Base-by-base conservation (phyloP, 2,329 filamentous ascomycete species). In the Monilinia laxa region DNA sequence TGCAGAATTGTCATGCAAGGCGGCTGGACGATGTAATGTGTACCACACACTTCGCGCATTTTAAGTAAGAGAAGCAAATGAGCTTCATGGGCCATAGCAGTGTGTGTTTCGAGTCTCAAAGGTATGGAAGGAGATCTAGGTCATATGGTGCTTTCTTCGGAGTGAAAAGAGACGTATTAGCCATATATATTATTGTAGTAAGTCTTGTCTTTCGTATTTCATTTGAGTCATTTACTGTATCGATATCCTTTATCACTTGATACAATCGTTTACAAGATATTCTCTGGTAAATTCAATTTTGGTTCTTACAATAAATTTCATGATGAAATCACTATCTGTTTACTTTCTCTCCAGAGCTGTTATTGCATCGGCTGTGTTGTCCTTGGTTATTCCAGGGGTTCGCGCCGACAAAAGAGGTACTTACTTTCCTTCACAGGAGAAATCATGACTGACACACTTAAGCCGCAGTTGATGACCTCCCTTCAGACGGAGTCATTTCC, bases 281-380 rank as follows among this genome's bases (percentile, higher is more conserved):
- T 54, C 7, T 42, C 14, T 28, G 12, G 3, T 47, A n/a, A 2
- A n/a, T 47, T 7, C 18, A 20, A 6, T 9, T 47, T 47, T 20
- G 7, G 6, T 47, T 20, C 5, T 47, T 47, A n/a, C 45, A 35
- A 35, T 35, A 18, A 47, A 10, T 47, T 47, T 35, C 9, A 60
- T 10, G n/a, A 65, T 65, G 63, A 60, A 65, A 23, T 53, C 53
- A 57, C 56, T 56, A 28, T 57, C 63, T 23, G 45, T n/a, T 7
- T 53, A 35, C 23, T 20, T 63, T 40, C 52, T 66, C 42, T 63
- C 58, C 6, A 28, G 51, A 1, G 52, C 57, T 11, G 65, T 51
- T 6, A 51, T 66, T 31, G 25, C 56, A 7, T 40, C 65, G 2
- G 40, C 58, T 1, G 54, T 65, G 0, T 52, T 18, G 52, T 54